Evolutionary conservation across 345 rosid genomes (phyloP), one percentile per base, ranked within the genome.

Genomic region (Erucastrum elatum): DNA sequence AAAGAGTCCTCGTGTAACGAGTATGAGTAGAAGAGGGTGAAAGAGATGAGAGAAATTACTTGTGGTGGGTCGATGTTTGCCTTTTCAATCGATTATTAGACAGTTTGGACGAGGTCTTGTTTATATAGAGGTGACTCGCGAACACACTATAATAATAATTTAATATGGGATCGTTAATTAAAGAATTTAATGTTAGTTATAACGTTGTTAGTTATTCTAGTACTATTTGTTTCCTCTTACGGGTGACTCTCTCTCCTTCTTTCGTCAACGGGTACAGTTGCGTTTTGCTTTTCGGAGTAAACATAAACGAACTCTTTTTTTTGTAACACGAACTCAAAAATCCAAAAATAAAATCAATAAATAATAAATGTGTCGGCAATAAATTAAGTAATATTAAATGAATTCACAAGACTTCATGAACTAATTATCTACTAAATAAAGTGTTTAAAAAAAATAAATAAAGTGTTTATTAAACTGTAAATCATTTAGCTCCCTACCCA

Each of bases 51-150:
- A 64, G 70, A 51, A 39, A 25, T 25, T 34, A 35, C 65, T 35
- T 53, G 64, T 8, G 39, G 0, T 63, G 34, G 31, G 9, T 17
- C 7, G 77, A 73, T 30, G 51, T 49, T 74, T 33, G 33, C 25
- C 68, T 53, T 51, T 53, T 3, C 60, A 35, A 13, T 17, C 75
- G 44, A 25, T 60, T 39, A n/a, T 1, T 44, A 10, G 49, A 33
- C 46, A 63, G 9, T 44, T 11, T 44, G 13, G 61, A 46, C 25
- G 46, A 46, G 46, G 65, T 72, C 44, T 59, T 34, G 66, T 15
- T 72, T 62, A 73, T 73, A 63, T 73, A 73, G 39, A 61, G 61
- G 62, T 26, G 21, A 37, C 11, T 37, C 44, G 2, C 2, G 8
- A 60, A 29, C 30, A 27, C 64, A 62, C 7, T 39, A 21, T 11